Evolutionary conservation across 2,329 filamentous ascomycete species (phyloP).

Genomic region (Sporothrix curviconia): DNA sequence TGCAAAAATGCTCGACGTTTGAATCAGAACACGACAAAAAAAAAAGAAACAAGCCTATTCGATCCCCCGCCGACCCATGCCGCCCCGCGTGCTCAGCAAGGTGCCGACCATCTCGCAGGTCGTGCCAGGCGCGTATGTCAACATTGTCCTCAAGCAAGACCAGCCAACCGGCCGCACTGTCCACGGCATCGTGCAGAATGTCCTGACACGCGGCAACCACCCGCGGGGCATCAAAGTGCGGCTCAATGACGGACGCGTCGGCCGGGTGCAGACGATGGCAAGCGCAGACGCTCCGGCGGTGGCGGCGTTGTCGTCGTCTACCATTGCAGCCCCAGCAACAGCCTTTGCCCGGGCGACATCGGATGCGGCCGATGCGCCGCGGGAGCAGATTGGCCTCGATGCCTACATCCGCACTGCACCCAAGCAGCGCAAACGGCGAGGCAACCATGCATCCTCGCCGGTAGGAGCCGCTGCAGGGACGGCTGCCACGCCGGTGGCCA

Average conservation of each 20-base stretch:
- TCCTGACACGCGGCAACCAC: constrained; percentile 68
- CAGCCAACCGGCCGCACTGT: constrained; percentile 69
- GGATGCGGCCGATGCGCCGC: constrained; percentile 28
- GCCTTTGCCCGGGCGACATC: neutral
- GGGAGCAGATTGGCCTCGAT: constrained; percentile 41
- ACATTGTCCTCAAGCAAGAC: constrained; percentile 69
- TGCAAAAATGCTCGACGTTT: too few species aligned
- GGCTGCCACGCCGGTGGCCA: constrained; percentile 15
- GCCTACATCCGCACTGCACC: constrained; percentile 37
- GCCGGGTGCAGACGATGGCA: constrained; percentile 62
- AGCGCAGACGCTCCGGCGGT: constrained; percentile 10
- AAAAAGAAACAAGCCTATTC: neutral
- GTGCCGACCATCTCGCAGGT: constrained; percentile 35
- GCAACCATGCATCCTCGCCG: constrained; percentile 21
- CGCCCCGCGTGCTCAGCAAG: neutral
- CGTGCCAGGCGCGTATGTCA: constrained; percentile 56
- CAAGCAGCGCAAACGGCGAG: constrained; percentile 24
- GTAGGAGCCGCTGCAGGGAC: constrained; percentile 21
- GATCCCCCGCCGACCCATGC: neutral
- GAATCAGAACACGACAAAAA: neutral
- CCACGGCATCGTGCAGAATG: constrained; percentile 56
- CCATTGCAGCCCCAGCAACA: neutral
- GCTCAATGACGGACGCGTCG: constrained; percentile 63
- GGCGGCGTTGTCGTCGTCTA: constrained; percentile 15
- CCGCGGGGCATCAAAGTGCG: constrained; percentile 75